A percentile compares a stretch with the other conserved stretches of the same genome.
These are phyloP conservation scores for Thuja plicata DNA, from an alignment of 83 land plant species.

Conservation along the genomic window DNA sequence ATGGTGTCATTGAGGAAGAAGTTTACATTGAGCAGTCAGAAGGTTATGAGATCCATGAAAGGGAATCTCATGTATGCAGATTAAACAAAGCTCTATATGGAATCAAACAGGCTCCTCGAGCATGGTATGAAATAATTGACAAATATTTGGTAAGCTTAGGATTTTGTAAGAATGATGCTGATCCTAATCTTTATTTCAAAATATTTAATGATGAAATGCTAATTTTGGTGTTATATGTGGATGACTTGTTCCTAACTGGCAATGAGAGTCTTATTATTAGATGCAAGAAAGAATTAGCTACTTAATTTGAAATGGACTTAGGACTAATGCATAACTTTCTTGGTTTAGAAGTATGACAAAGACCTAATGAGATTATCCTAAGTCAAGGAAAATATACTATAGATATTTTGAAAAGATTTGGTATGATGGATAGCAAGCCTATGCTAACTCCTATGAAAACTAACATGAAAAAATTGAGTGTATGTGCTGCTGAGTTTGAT, in stretches of 20 bases:
- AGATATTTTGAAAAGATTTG: too few relatives aligned
- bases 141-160: not conserved
- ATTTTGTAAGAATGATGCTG: not conserved
- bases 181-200: not conserved
- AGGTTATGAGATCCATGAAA: too few relatives aligned
- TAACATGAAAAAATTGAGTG: not conserved
- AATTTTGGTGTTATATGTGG: not conserved
- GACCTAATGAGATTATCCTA: not conserved
- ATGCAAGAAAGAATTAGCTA: not conserved
- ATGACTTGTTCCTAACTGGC: not conserved
- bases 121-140: slow-evolving; percentile 14
- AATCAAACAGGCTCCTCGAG: not conserved
- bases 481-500: not conserved
- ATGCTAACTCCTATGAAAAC: too few relatives aligned
- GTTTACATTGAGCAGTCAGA: too few relatives aligned
- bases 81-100: too few relatives aligned
- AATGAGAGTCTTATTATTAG: not conserved
- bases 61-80: too few relatives aligned
- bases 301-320: not conserved
- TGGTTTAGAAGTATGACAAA: not conserved
- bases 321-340: not conserved
- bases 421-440: too few relatives aligned
- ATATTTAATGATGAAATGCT: not conserved
- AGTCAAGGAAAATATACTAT: too few relatives aligned
- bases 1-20: too few relatives aligned